These are phyloP conservation scores for Candida vartiovaarae DNA, from an alignment of 805 yeast genomes.

Conservation along the genomic window DNA sequence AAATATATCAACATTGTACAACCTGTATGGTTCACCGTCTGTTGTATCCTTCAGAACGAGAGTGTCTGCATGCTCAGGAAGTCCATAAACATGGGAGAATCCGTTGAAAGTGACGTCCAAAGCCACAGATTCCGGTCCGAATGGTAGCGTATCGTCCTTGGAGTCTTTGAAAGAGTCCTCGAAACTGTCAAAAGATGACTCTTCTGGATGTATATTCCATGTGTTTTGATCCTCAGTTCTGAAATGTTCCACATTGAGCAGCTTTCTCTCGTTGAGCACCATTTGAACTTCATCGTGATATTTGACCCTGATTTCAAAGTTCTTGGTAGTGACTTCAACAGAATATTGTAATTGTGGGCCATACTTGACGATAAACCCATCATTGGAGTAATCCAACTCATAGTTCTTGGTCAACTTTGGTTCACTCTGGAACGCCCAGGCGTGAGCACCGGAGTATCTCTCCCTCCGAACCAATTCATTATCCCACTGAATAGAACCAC, in stretches of 20 bases:
- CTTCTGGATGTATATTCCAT: conserved; percentile 44
- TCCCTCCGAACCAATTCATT: conserved; percentile 29
- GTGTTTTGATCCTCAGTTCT: conserved; percentile 41
- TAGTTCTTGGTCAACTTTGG: conserved; percentile 4
- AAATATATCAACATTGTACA: conserved; percentile 91
- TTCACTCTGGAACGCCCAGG: conserved; percentile 45
- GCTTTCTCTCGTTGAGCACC: conserved; percentile 57
- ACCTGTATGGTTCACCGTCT: conserved; percentile 65
- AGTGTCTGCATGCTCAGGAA: conserved; percentile 92
- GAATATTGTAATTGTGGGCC: conserved; percentile 35
- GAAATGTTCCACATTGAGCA: conserved; percentile 80
- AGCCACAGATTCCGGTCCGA: conserved; percentile 89
- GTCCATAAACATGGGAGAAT: conserved; percentile 72
- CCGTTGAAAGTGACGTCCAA: conserved; percentile 64
- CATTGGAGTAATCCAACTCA: conserved; percentile 11
- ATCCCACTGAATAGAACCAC: conserved; percentile 22
- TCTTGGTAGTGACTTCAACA: conserved; percentile 36
- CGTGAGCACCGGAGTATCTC: conserved; percentile 53
- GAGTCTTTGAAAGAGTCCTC: conserved; percentile 67
- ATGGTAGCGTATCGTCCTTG: conserved; percentile 52
- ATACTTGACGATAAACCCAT: conserved; percentile 23
- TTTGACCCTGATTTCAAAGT: conserved; percentile 28
- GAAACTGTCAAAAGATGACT: conserved; percentile 61
- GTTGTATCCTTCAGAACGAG: conserved; percentile 66
- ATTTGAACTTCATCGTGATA: conserved; percentile 42